Base-by-base conservation (phyloP, 208 protist genomes). In the Acanthamoeba healyi region DNA sequence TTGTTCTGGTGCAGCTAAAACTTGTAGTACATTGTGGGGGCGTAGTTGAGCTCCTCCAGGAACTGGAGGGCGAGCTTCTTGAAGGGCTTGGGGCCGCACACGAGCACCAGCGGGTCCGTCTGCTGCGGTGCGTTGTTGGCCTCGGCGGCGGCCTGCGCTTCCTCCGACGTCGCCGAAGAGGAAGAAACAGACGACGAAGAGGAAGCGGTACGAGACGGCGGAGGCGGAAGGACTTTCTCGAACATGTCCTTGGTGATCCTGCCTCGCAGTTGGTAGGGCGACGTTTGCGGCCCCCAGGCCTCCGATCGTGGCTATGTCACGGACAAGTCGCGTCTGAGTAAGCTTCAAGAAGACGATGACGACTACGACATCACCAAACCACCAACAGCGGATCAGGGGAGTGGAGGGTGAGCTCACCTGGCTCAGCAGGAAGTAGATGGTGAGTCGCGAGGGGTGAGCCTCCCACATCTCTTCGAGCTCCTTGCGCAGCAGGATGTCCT, bases 41-140 rank as follows among this genome's bases (percentile, higher is more conserved):
- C 7, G 44, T 40, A 86, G 44, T 86, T 29, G 44, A 86, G 46
- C 19, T 86, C 77, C 26, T 86, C 77, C 77, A 86, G 29, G 17
- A 86, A 86, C 46, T 86, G 77, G 44, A 86, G 77, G 29, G 77
- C 77, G 44, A 61, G 40, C 77, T 86, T 86, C 77, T 86, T 86
- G 77, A 86, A 86, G n/a, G 46, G 77, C 77, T 86, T 86, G 14
- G 77, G 77, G 1, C 77, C 77, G 46, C 77, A 86, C 77, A 86
- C 77, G n/a, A 86, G 44, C 29, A 86, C 46, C 42, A 86, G 26
- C 46, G 77, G 77, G 46, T 29, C 77, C 15, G 40, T 81, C 29
- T 15, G 61, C 12, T 34, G 44, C 46, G 56, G 29, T 32, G 44
- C 77, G 2, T 22, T 44, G 40, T 10, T 79, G 36, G 38, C 70